phyloP scores from a whole-genome alignment of 352 stramenopile species.

The Phytophthora parvispora region DNA sequence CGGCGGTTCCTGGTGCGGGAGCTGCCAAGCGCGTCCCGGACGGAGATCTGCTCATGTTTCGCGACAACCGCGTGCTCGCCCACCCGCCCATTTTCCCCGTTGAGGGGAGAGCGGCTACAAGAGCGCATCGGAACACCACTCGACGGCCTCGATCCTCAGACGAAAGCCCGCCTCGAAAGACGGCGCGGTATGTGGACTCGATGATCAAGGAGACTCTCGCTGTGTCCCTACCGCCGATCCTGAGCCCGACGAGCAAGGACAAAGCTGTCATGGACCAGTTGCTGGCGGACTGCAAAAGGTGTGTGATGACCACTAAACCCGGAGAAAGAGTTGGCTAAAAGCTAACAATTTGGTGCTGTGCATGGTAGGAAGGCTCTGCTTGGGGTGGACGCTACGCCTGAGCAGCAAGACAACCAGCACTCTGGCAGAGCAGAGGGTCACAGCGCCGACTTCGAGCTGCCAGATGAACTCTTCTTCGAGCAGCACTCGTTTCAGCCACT shows the following conservation, averaged over 20 bases:
- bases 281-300: constrained; percentile 57
- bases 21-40: constrained; percentile 52
- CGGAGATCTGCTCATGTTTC: constrained; percentile 67
- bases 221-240: constrained; percentile 47
- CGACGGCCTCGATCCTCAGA: constrained; percentile 33
- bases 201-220: constrained; percentile 30
- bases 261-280: constrained; percentile 56
- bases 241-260: constrained; percentile 35
- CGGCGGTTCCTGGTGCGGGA: constrained; percentile 52
- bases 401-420: constrained; percentile 45
- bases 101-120: constrained; percentile 11
- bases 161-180: constrained; percentile 23
- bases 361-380: constrained; percentile 26
- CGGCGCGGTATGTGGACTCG: constrained; percentile 11
- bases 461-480: constrained; percentile 66
- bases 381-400: not conserved
- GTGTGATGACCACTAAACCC: constrained; percentile 1
- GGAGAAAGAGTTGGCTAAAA: not conserved
- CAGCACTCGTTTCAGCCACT: constrained; percentile 59
- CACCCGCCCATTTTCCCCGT: constrained; percentile 29
- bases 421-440: constrained; percentile 27
- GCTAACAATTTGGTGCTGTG: constrained; percentile 18
- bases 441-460: constrained; percentile 30
- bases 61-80: constrained; percentile 32
- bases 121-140: constrained; percentile 1